Evolutionary conservation across 495 filamentous ascomycete species (phyloP), one percentile per base, ranked within the genome.

Genomic region (Beverwykella pulmonaria): DNA sequence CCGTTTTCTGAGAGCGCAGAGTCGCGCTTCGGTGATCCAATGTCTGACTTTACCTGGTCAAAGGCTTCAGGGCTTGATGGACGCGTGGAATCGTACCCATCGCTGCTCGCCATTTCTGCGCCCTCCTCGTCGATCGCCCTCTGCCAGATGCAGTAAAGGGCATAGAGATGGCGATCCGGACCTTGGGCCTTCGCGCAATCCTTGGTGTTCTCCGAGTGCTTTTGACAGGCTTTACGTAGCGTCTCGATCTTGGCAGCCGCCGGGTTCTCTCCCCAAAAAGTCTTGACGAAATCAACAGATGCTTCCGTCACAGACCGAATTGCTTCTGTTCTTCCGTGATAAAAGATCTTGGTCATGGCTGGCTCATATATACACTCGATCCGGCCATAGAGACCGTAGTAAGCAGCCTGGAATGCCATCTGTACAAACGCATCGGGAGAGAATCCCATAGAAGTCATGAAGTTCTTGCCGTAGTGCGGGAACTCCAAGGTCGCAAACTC

Each of bases 391-490:
- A 98, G 86, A 29, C 95, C 94, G 72, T 98, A 98, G 80, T 98
- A 98, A 15, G 95, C 94, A 27, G 94, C 94, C 76, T 98, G 94
- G 80, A 97, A 98, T 3, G 94, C 95, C 94, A 98, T 98, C 76
- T 98, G 94, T 30, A 98, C 91, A 69, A 97, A 98, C 1, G 94
- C 94, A 75, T 98, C 94, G 0, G 94, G 94, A 0, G 94, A 97
- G 75, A 98, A 95, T 25, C 95, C 95, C 84, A 92, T 92, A 0
- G 91, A 92, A 1, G 92, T 98, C 74, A 98, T 98, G 71, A 96
- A 97, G 77, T 94, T 96, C 83, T 97, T 97, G 32, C 94, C 94
- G 71, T 93, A 98, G 29, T 86, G 84, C 50, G 79, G 79, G 71
- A 98, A 98, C 60, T 98, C 93, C 7, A 98, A 82, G 25, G 92